Conservation (phyloP, 495 filamentous ascomycete species). For the Aspergillus heteromorphus region DNA sequence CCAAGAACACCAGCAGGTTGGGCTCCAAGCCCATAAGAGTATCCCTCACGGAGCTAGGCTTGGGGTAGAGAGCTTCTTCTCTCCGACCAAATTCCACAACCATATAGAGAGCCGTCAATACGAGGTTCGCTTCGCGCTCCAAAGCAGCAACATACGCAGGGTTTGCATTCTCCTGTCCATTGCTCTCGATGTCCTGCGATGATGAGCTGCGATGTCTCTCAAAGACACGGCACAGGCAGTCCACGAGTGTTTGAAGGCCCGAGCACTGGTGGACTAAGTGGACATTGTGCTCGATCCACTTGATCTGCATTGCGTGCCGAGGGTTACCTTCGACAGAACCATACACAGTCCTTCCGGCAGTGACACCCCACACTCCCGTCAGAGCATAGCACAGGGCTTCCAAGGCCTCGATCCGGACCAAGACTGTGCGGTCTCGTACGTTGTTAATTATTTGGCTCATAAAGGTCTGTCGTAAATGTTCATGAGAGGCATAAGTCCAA, state of each 20-base stretch:
- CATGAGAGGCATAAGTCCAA: slow-evolving; percentile 49
- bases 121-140: slow-evolving; percentile 45
- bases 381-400: slow-evolving; percentile 73
- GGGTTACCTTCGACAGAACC: slow-evolving; percentile 22
- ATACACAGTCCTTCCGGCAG: slow-evolving; percentile 46
- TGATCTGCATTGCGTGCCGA: slow-evolving; percentile 57
- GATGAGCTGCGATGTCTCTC: slow-evolving; percentile 38
- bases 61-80: slow-evolving; percentile 27
- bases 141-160: slow-evolving; percentile 31
- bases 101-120: slow-evolving; percentile 65
- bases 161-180: slow-evolving; percentile 26
- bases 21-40: slow-evolving; percentile 51
- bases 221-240: slow-evolving; percentile 54
- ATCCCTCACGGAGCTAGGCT: slow-evolving; percentile 30
- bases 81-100: slow-evolving; percentile 61
- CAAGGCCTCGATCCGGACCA: slow-evolving; percentile 55
- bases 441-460: slow-evolving; percentile 34
- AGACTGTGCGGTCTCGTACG: slow-evolving; percentile 45
- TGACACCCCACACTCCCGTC: slow-evolving; percentile 73
- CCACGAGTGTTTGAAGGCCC: slow-evolving; percentile 55
- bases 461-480: slow-evolving; percentile 42
- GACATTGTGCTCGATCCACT: slow-evolving; percentile 63
- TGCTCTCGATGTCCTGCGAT: slow-evolving; percentile 25
- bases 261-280: slow-evolving; percentile 52
- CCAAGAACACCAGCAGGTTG: slow-evolving; percentile 63